Evolutionary conservation across 2,329 filamentous ascomycete species (phyloP).

Genomic region (Alternaria hordeiaustralica): DNA sequence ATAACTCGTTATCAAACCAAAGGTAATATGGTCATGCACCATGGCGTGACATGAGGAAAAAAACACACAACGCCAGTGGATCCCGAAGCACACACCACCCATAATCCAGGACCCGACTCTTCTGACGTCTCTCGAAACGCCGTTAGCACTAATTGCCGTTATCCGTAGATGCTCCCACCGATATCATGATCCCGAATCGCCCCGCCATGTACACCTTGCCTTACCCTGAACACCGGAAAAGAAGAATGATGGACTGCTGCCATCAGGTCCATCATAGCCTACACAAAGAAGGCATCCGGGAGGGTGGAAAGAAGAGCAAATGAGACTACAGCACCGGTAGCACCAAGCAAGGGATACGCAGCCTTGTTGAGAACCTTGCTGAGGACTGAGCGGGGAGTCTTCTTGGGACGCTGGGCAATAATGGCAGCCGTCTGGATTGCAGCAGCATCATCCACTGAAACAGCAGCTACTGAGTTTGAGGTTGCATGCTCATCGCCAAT

Average conservation of each 20-base stretch:
- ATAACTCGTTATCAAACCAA: conserved; percentile 1
- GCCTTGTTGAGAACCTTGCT: conserved; percentile 19
- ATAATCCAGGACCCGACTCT: not conserved
- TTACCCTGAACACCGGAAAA: not conserved
- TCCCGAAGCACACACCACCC: not conserved
- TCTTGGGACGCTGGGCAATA: conserved; percentile 27
- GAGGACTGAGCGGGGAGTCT: conserved; percentile 24
- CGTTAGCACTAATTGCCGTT: not conserved
- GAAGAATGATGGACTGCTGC: not conserved
- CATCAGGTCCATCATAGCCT: not conserved
- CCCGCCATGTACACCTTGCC: conserved; percentile 1
- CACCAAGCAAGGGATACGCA: conserved; percentile 20
- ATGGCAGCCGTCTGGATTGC: conserved; percentile 13
- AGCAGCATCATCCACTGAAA: not conserved
- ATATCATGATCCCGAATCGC: not conserved
- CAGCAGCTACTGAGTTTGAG: not conserved
- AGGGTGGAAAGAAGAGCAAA: conserved; percentile 29
- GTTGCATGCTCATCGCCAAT: not conserved
- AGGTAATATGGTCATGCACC: not conserved
- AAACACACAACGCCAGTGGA: conserved; percentile 1
- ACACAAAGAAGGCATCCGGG: conserved; percentile 30
- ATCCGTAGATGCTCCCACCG: not conserved
- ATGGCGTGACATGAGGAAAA: not conserved
- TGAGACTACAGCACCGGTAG: conserved; percentile 25
- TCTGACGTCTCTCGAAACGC: not conserved